phyloP scores from a whole-genome alignment of 495 filamentous ascomycete genomes.

The Aspergillus indologenus region DNA sequence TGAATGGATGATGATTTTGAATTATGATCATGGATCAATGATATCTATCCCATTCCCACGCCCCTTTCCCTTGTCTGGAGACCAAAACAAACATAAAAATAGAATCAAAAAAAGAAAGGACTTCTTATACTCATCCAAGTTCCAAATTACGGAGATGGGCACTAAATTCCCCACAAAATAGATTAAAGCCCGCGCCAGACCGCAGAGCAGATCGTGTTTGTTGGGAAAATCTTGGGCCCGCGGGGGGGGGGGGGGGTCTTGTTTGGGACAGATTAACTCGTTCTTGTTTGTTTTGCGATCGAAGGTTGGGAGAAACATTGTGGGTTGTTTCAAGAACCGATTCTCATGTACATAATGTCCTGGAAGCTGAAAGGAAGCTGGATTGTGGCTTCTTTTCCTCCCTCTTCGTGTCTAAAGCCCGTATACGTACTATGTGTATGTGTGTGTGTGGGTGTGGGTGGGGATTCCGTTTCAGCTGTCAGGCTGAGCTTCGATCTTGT shows the following conservation, averaged over 20 bases:
- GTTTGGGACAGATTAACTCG: background rate
- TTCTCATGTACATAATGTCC: too few relatives aligned
- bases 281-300: background rate
- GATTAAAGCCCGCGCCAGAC: background rate
- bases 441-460: too few relatives aligned
- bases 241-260: too few relatives aligned
- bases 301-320: background rate
- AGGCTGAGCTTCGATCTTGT: background rate
- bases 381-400: background rate
- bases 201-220: background rate
- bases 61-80: too few relatives aligned
- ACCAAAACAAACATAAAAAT: background rate
- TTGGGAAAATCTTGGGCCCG: background rate
- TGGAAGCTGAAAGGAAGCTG: background rate
- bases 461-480: slow-evolving; percentile 5
- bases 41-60: too few relatives aligned
- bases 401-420: background rate
- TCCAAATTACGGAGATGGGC: background rate
- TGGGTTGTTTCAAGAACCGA: background rate
- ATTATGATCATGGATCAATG: too few relatives aligned
- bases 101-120: too few relatives aligned
- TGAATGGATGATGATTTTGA: background rate
- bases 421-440: too few relatives aligned
- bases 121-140: background rate
- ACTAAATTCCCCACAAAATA: slow-evolving; percentile 1